A percentile compares a stretch with the other conserved stretches of the same genome.
phyloP scores from a whole-genome alignment of 306 rosid genomes.

The Delonix regia region DNA sequence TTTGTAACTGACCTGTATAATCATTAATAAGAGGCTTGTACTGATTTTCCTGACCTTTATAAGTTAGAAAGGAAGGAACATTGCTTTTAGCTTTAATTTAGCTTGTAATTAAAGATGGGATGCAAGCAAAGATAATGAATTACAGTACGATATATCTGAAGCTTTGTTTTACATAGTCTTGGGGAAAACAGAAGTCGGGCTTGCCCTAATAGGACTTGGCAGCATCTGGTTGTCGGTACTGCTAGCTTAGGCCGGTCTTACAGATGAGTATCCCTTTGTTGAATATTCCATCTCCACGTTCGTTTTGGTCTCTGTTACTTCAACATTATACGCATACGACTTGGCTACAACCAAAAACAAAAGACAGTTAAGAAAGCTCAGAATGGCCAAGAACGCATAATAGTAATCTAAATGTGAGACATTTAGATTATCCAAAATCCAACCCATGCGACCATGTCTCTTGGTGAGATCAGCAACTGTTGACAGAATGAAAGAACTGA shows the following conservation, averaged over 20 bases:
- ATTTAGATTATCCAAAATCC: conserved; percentile 78
- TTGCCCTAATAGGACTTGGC: background rate
- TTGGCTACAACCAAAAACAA: conserved; percentile 68
- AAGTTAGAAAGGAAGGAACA: background rate
- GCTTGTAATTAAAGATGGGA: background rate
- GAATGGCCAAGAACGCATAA: conserved; percentile 63
- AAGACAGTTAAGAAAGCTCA: conserved; percentile 63
- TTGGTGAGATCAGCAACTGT: conserved; percentile 59
- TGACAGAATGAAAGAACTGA: conserved; percentile 60
- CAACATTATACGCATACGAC: conserved; percentile 60
- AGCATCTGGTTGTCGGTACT: conserved; percentile 4
- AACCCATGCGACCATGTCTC: conserved; percentile 56
- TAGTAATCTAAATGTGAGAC: conserved; percentile 66
- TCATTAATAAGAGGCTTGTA: background rate
- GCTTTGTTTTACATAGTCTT: background rate
- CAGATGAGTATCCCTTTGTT: conserved; percentile 15
- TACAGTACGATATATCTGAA: background rate
- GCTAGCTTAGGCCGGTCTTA: conserved; percentile 26
- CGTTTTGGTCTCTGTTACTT: conserved; percentile 34
- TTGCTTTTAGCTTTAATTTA: background rate
- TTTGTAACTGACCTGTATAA: background rate
- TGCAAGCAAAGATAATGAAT: background rate
- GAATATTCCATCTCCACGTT: conserved; percentile 33
- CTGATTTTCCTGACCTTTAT: background rate
- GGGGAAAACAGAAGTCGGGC: background rate